Conservation (phyloP, 1,284 basidiomycete genomes). For the Porogramme epimiltina region DNA sequence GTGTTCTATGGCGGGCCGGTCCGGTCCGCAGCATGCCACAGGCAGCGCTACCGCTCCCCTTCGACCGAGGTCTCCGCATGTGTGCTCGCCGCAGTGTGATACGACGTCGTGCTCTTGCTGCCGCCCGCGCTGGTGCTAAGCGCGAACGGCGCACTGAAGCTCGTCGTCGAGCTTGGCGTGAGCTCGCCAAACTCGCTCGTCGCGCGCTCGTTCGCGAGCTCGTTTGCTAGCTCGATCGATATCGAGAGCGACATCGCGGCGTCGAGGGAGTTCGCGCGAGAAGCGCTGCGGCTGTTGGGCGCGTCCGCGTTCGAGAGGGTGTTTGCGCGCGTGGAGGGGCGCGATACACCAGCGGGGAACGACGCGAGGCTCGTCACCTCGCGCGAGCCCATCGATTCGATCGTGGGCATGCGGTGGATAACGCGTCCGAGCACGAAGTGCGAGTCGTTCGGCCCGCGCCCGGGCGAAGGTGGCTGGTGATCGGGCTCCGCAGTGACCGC, state of each 20-base stretch:
- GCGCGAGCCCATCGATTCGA: slow-evolving; percentile 69
- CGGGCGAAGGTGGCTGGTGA: slow-evolving; percentile 7
- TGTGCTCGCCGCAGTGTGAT: slow-evolving; percentile 22
- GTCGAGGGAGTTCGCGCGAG: slow-evolving; percentile 26
- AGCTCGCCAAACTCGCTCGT: slow-evolving; percentile 14
- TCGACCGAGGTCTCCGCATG: slow-evolving; percentile 12
- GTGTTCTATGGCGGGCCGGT: neutral
- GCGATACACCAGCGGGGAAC: slow-evolving; percentile 24
- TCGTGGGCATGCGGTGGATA: slow-evolving; percentile 76
- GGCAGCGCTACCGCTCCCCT: neutral
- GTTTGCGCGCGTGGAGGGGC: slow-evolving; percentile 34
- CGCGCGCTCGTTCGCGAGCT: slow-evolving; percentile 1
- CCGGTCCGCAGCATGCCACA: neutral
- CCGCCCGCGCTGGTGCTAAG: neutral
- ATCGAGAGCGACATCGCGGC: slow-evolving; percentile 24
- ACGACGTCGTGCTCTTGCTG: slow-evolving; percentile 24
- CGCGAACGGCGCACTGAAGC: slow-evolving; percentile 6
- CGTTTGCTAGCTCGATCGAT: slow-evolving; percentile 17
- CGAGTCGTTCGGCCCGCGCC: slow-evolving; percentile 35
- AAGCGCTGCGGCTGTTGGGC: slow-evolving; percentile 20
- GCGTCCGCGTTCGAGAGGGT: slow-evolving; percentile 23
- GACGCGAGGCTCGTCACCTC: slow-evolving; percentile 40
- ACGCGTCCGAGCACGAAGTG: slow-evolving; percentile 61
- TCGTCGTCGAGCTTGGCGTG: slow-evolving; percentile 15
- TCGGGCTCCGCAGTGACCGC: slow-evolving; percentile 36